Evolutionary conservation across 441 rosid genomes (phyloP).

Genomic region (Syzygium syzygioides): DNA sequence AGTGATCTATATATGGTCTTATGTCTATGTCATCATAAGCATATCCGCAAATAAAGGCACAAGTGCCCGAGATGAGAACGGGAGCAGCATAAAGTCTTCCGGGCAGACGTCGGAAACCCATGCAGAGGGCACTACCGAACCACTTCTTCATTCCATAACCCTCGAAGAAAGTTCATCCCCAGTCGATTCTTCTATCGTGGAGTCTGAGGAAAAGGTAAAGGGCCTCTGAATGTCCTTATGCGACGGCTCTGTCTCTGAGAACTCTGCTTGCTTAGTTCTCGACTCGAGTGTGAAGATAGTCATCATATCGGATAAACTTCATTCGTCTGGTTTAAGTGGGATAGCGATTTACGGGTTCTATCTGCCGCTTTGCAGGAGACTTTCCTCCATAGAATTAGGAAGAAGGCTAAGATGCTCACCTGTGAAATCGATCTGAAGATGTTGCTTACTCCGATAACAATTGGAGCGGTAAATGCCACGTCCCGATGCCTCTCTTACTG

Average conservation of each 20-base stretch:
- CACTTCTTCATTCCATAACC: constrained; percentile 7
- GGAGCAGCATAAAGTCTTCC: neutral
- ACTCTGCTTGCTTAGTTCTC: neutral
- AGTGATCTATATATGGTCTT: constrained; percentile 29
- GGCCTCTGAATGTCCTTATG: neutral
- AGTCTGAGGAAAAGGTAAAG: neutral
- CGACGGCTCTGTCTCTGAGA: neutral
- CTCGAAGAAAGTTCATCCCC: neutral
- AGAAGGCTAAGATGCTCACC: neutral
- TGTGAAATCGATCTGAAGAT: constrained; percentile 15
- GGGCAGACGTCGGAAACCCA: neutral
- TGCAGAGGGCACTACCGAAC: neutral
- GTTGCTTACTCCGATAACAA: constrained; percentile 28
- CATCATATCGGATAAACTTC: neutral
- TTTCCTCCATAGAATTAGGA: constrained; percentile 1
- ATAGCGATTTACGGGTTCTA: neutral
- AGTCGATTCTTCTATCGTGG: neutral
- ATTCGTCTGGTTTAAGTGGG: neutral
- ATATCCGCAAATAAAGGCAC: neutral
- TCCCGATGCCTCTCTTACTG: neutral
- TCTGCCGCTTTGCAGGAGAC: constrained; percentile 5
- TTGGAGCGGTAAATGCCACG: constrained; percentile 17
- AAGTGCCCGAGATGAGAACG: neutral
- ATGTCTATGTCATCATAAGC: constrained; percentile 23
- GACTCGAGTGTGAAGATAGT: neutral